Conservation (phyloP, 352 stramenopile genomes). For the Phytophthora vignae region DNA sequence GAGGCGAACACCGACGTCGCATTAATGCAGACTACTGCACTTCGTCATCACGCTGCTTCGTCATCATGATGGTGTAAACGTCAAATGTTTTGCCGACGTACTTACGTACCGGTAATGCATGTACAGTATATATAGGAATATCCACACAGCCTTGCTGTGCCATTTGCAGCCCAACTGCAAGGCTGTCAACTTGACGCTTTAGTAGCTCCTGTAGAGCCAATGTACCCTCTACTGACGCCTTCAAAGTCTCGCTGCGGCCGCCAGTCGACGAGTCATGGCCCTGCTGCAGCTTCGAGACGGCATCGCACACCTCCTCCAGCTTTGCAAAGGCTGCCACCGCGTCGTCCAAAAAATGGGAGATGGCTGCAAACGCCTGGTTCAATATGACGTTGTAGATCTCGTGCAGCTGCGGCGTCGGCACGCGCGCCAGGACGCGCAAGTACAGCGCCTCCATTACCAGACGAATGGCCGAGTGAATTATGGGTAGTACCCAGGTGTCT, state of each 20-base stretch:
- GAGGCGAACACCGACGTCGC: no score
- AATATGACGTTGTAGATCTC: constrained; percentile 12
- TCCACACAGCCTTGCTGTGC: no score
- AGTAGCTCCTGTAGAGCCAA: not conserved
- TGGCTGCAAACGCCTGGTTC: constrained; percentile 1
- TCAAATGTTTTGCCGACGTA: no score
- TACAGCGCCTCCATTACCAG: not conserved
- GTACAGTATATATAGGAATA: no score
- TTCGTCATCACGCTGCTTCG: no score
- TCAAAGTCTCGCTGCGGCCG: no score
- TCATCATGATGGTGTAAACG: no score
- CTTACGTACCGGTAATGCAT: no score
- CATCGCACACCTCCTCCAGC: constrained; percentile 19
- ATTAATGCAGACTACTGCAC: no score
- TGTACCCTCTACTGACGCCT: not conserved
- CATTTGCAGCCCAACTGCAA: not conserved
- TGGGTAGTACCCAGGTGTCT: no score
- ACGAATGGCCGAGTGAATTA: not conserved
- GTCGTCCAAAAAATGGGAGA: not conserved
- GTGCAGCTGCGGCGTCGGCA: constrained; percentile 7
- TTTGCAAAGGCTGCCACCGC: constrained; percentile 11
- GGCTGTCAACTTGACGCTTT: not conserved
- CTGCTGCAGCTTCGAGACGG: constrained; percentile 20
- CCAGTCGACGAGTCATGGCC: no score
- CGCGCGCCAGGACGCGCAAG: constrained; percentile 7